phyloP scores from a whole-genome alignment of 306 rosid genomes.

The Fragaria nilgerrensis region DNA sequence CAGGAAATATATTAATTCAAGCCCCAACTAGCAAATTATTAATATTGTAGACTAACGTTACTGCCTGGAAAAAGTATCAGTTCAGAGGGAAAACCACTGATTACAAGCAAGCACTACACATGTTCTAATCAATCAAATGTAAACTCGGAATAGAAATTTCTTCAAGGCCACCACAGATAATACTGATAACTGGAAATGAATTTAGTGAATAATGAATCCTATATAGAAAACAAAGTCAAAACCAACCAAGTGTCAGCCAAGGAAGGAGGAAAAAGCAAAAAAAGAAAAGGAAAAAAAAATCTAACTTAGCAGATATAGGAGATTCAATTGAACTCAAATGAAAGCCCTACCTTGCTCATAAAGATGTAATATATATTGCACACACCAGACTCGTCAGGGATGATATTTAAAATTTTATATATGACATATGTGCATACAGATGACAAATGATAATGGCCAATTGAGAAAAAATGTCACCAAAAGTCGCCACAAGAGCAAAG shows the following conservation, averaged over 20 bases:
- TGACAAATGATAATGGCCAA: background rate
- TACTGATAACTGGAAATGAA: background rate
- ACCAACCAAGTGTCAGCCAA: background rate
- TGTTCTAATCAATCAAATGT: background rate
- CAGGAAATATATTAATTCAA: background rate
- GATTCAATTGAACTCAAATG: background rate
- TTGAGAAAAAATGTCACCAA: conserved; percentile 39
- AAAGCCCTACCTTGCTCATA: background rate
- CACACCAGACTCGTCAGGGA: background rate
- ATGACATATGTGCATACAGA: background rate
- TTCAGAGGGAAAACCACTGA: background rate
- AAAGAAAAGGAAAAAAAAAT: no score
- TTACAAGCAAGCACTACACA: background rate
- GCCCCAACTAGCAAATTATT: background rate
- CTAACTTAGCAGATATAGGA: background rate
- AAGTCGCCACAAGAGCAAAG: conserved; percentile 75
- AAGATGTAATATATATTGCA: background rate
- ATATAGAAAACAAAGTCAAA: background rate
- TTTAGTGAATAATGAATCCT: background rate
- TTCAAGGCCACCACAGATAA: background rate
- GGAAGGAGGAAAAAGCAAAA: background rate
- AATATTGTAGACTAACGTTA: background rate
- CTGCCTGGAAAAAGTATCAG: background rate
- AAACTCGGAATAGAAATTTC: background rate
- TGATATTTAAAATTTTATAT: background rate